Percentiles rank a stretch among this genome's conserved stretches.
Evolutionary conservation across 495 filamentous ascomycete genomes (phyloP).

Genomic region (Penicillium verhagenii): DNA sequence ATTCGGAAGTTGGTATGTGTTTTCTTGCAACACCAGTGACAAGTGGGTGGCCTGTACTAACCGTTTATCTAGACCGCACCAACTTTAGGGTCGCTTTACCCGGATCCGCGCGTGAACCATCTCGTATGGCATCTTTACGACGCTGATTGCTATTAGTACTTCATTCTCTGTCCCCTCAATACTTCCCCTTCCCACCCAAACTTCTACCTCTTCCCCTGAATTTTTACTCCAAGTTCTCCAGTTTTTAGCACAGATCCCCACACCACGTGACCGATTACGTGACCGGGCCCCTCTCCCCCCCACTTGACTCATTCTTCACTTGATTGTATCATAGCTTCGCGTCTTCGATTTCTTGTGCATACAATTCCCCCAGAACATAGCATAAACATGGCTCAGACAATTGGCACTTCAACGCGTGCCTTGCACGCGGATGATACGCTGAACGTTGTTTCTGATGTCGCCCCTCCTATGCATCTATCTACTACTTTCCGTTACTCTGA

Average conservation of each 20-base stretch:
- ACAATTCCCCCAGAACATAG: conserved; percentile 25
- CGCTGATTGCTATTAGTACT: conserved; percentile 26
- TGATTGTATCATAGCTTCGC: conserved; percentile 23
- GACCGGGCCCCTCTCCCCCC: conserved; percentile 8
- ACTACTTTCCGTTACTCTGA: conserved; percentile 82
- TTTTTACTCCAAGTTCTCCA: background rate
- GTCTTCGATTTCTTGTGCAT: conserved; percentile 21
- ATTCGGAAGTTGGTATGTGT: conserved; percentile 70
- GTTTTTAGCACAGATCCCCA: background rate
- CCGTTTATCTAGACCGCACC: conserved; percentile 38
- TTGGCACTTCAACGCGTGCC: conserved; percentile 60
- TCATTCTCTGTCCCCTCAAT: conserved; percentile 6
- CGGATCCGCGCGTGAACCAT: conserved; percentile 46
- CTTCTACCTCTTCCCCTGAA: background rate
- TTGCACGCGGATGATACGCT: conserved; percentile 84
- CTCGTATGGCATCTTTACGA: conserved; percentile 50
- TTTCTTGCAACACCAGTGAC: background rate
- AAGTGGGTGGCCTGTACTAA: conserved; percentile 7
- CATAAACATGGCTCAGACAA: conserved; percentile 32
- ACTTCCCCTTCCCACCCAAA: background rate
- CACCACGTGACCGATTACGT: conserved; percentile 28
- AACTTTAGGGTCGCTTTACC: conserved; percentile 47
- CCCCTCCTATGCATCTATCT: conserved; percentile 81
- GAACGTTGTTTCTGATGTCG: conserved; percentile 70
- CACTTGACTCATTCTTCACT: conserved; percentile 4